phyloP scores from a whole-genome alignment of 345 rosid species.

The Moringa oleifera region DNA sequence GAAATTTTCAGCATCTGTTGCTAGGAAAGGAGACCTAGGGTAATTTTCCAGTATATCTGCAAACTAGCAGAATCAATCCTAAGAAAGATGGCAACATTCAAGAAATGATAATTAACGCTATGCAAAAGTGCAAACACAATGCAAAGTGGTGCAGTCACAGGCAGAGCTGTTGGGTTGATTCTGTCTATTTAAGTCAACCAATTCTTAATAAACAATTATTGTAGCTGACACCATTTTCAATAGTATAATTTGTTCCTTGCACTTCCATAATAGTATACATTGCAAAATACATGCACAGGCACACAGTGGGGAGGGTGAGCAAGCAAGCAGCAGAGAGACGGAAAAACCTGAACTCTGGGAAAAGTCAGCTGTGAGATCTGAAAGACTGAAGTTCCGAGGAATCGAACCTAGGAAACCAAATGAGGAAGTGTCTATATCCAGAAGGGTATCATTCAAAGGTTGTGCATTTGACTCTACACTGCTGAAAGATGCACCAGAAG shows the following conservation, averaged over 20 bases:
- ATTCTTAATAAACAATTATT: too few relatives aligned
- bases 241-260: too few relatives aligned
- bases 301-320: neutral
- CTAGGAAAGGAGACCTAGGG: slow-evolving; percentile 76
- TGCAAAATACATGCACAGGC: neutral
- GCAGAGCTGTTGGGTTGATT: neutral
- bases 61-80: slow-evolving; percentile 1
- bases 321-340: slow-evolving; percentile 14
- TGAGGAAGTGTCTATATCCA: slow-evolving; percentile 67
- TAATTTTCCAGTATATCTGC: slow-evolving; percentile 87
- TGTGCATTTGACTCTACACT: slow-evolving; percentile 72
- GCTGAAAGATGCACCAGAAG: slow-evolving; percentile 68
- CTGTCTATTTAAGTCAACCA: too few relatives aligned
- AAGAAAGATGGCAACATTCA: neutral
- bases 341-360: slow-evolving; percentile 83
- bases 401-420: slow-evolving; percentile 78
- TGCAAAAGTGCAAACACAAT: too few relatives aligned
- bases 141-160: neutral
- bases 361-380: slow-evolving; percentile 88
- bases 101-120: neutral
- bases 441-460: slow-evolving; percentile 54
- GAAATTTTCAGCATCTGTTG: slow-evolving; percentile 38
- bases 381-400: slow-evolving; percentile 84
- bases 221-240: too few relatives aligned
- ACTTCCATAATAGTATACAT: too few relatives aligned